phyloP scores from a whole-genome alignment of 495 filamentous ascomycete species.

The Aspergillus coremiiformis region DNA sequence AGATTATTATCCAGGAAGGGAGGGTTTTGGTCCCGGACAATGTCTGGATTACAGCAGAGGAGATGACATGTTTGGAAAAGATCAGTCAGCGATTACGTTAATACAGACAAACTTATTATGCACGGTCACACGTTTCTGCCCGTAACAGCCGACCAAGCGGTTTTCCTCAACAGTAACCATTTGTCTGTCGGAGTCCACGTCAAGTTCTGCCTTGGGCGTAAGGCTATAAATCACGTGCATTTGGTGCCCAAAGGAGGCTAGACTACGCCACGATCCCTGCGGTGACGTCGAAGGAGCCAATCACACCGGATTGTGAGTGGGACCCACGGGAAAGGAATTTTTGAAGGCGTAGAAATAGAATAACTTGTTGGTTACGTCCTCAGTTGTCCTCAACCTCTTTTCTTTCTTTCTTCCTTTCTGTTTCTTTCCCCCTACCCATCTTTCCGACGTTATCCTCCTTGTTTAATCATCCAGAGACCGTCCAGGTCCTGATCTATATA shows the following conservation, averaged over 20 bases:
- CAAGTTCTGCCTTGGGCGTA: slow-evolving; percentile 14
- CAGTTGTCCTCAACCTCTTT: background rate
- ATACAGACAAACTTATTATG: no score
- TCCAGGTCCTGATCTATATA: no score
- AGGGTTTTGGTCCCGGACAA: slow-evolving; percentile 29
- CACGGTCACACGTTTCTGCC: no score
- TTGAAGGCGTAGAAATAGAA: slow-evolving; percentile 11
- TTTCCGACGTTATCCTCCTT: background rate
- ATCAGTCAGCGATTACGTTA: slow-evolving; percentile 28
- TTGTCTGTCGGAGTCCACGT: no score
- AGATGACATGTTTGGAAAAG: slow-evolving; percentile 24
- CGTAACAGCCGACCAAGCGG: no score
- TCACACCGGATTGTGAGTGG: slow-evolving; percentile 12
- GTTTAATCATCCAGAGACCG: no score
- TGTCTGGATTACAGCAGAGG: slow-evolving; percentile 26
- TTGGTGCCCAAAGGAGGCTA: slow-evolving; percentile 21
- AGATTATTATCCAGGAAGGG: slow-evolving; percentile 26
- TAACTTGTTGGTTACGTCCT: background rate
- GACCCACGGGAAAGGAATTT: slow-evolving; percentile 30
- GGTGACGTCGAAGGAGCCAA: slow-evolving; percentile 31
- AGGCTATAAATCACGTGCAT: slow-evolving; percentile 13
- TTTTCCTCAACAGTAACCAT: no score
- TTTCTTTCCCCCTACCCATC: background rate
- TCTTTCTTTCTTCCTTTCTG: background rate
- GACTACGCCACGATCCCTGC: slow-evolving; percentile 19